Percentiles rank a stretch among this genome's conserved stretches.
These are phyloP conservation scores for Trichophyton simii DNA, from an alignment of 2,329 filamentous ascomycete genomes.

Conservation along the genomic window DNA sequence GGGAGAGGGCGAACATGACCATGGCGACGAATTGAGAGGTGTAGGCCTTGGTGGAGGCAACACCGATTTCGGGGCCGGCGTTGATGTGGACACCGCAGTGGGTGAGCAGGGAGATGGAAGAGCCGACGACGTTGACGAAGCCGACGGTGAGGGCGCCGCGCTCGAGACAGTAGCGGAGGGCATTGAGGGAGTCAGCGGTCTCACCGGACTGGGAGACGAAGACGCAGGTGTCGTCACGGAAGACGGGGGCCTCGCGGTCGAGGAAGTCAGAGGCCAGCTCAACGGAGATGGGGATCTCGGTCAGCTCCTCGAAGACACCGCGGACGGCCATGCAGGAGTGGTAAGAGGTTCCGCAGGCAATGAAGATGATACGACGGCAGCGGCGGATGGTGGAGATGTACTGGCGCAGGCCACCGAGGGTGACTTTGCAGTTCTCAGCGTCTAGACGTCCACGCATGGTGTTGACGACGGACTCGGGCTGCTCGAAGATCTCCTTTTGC, in stretches of 20 bases:
- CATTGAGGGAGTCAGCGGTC: slow-evolving; percentile 95
- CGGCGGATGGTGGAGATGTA: slow-evolving; percentile 95
- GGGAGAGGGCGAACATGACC: slow-evolving; percentile 97
- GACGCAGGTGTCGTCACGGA: slow-evolving; percentile 97
- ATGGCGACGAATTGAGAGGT: slow-evolving; percentile 99
- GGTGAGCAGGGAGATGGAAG: slow-evolving; percentile 94
- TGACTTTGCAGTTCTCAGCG: slow-evolving; percentile 83
- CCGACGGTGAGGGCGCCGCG: slow-evolving; percentile 93
- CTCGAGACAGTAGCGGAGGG: slow-evolving; percentile 94
- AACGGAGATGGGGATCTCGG: slow-evolving; percentile 93
- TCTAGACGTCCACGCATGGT: slow-evolving; percentile 99
- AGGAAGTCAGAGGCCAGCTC: slow-evolving; percentile 97
- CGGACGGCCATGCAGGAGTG: slow-evolving; percentile 99
- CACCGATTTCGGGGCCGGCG: slow-evolving; percentile 95
- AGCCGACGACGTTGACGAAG: slow-evolving; percentile 97
- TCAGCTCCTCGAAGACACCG: slow-evolving; percentile 93
- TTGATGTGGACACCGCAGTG: slow-evolving; percentile 99
- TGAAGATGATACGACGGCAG: slow-evolving; percentile 96
- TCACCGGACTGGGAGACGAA: slow-evolving; percentile 98
- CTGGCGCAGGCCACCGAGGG: slow-evolving; percentile 85
- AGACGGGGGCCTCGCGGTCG: slow-evolving; percentile 89
- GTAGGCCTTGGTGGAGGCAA: slow-evolving; percentile 98
- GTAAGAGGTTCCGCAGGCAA: slow-evolving; percentile 95
- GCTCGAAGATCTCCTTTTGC: slow-evolving; percentile 99
- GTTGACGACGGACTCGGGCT: slow-evolving; percentile 98